phyloP scores from a whole-genome alignment of 768 basidiomycete species.

The Nidula microcarpa region DNA sequence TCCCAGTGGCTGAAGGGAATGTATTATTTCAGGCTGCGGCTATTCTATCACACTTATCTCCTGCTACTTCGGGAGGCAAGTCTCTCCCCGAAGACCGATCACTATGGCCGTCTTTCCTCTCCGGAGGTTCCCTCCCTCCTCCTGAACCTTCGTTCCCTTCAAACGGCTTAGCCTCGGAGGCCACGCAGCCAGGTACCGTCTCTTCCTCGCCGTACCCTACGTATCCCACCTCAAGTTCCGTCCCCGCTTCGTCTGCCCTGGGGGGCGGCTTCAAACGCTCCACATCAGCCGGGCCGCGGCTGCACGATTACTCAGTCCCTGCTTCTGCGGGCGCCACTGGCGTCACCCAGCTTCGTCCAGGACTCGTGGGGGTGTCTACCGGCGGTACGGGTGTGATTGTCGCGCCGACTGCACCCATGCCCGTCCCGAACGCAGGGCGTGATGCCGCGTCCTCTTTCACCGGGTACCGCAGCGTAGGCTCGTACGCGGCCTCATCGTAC shows the following conservation, averaged over 20 bases:
- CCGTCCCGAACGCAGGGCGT: constrained; percentile 26
- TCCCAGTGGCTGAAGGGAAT: no score
- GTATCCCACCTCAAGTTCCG: constrained; percentile 47
- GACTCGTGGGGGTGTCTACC: constrained; percentile 39
- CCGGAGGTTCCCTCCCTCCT: constrained; percentile 63
- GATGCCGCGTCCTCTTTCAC: constrained; percentile 6
- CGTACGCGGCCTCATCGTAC: constrained; percentile 21
- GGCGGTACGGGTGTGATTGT: constrained; percentile 5
- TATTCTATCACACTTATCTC: constrained; percentile 85
- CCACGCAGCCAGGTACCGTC: constrained; percentile 3
- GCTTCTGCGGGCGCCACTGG: constrained; percentile 21
- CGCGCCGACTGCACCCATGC: constrained; percentile 15
- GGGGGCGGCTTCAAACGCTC: constrained; percentile 18
- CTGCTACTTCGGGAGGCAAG: constrained; percentile 52
- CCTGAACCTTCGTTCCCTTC: constrained; percentile 25
- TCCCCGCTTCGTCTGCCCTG: constrained; percentile 32
- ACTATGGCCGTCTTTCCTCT: constrained; percentile 84
- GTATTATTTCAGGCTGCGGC: constrained; percentile 69
- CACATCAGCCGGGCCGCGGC: constrained; percentile 47
- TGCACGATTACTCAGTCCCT: constrained; percentile 64
- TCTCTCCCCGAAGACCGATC: constrained; percentile 93
- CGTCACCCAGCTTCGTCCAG: constrained; percentile 60
- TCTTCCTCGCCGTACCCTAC: constrained; percentile 8
- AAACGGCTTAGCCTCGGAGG: constrained; percentile 3
- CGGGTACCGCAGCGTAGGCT: constrained; percentile 21